Evolutionary conservation across 1,284 basidiomycete genomes (phyloP).

Genomic region (Ustilago xerochloae): DNA sequence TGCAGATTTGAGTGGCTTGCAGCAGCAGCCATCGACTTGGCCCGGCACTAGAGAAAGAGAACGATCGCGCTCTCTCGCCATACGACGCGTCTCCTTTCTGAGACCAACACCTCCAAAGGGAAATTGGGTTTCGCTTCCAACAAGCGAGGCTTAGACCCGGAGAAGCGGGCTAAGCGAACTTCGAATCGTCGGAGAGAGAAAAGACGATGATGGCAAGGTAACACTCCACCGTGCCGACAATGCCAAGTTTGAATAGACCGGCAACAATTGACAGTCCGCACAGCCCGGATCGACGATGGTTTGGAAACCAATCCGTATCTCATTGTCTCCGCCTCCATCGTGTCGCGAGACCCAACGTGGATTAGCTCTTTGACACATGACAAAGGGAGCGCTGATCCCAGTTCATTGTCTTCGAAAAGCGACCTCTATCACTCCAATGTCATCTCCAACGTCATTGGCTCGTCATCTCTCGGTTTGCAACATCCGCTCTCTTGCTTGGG

Average conservation of each 20-base stretch:
- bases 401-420: not conserved
- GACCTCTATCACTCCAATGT: not conserved
- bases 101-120: constrained; percentile 13
- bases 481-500: no score
- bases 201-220: no score
- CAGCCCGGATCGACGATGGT: not conserved
- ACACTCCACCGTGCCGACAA: not conserved
- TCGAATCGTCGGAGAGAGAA: not conserved
- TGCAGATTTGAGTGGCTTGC: not conserved
- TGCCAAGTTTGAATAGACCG: no score
- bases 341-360: not conserved
- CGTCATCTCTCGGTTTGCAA: constrained; percentile 14
- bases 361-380: not conserved
- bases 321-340: not conserved
- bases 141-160: constrained; percentile 12
- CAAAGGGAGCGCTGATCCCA: not conserved
- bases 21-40: no score
- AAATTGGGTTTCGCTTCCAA: constrained; percentile 2
- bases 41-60: no score
- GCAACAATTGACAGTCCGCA: constrained; percentile 14
- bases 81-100: constrained; percentile 14
- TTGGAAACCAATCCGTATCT: not conserved
- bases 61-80: not conserved
- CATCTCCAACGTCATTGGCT: not conserved
- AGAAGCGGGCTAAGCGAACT: not conserved